These are phyloP conservation scores for Teratosphaeria destructans DNA, from an alignment of 2,329 filamentous ascomycete genomes.

Conservation along the genomic window DNA sequence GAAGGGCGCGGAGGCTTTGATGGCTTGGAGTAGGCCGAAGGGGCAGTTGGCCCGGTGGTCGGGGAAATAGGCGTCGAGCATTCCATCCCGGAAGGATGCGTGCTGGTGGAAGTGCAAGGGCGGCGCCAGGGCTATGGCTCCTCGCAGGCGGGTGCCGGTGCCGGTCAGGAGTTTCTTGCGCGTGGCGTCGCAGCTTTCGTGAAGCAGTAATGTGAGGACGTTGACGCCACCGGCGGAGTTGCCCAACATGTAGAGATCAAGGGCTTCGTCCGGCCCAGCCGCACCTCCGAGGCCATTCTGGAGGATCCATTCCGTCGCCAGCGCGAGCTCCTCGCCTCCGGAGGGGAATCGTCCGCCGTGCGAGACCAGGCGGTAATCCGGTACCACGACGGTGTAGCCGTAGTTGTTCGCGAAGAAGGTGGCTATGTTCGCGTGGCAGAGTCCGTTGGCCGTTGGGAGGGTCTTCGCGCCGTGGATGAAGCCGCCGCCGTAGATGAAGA, in stretches of 20 bases:
- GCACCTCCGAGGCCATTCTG: constrained; percentile 13
- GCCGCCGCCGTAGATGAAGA: constrained; percentile 27
- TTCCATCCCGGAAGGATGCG: constrained; percentile 4
- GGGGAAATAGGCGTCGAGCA: constrained; percentile 14
- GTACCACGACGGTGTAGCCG: constrained; percentile 27
- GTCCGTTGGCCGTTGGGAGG: constrained; percentile 15
- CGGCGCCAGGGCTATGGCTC: constrained; percentile 15
- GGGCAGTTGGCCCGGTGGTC: constrained; percentile 10
- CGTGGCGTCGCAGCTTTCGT: constrained; percentile 13
- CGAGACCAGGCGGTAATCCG: constrained; percentile 30
- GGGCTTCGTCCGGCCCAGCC: constrained; percentile 8
- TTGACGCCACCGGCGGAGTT: constrained; percentile 35
- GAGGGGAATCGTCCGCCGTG: constrained; percentile 33
- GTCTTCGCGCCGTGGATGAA: constrained; percentile 26
- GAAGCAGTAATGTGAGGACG: constrained; percentile 27
- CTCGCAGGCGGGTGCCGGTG: constrained; percentile 9
- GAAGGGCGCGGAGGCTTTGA: constrained; percentile 1
- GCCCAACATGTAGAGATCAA: constrained; percentile 30
- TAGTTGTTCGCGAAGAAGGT: constrained; percentile 29
- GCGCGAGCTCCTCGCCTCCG: constrained; percentile 30
- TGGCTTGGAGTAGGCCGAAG: constrained; percentile 12
- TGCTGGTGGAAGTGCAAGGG: constrained; percentile 15
- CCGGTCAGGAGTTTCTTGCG: constrained; percentile 10
- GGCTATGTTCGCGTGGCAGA: constrained; percentile 29
- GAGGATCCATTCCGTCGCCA: constrained; percentile 28